Percentiles rank a stretch among this genome's conserved stretches.
Conservation (phyloP, 305 asterid genomes). For the Fraxinus paxiana region DNA sequence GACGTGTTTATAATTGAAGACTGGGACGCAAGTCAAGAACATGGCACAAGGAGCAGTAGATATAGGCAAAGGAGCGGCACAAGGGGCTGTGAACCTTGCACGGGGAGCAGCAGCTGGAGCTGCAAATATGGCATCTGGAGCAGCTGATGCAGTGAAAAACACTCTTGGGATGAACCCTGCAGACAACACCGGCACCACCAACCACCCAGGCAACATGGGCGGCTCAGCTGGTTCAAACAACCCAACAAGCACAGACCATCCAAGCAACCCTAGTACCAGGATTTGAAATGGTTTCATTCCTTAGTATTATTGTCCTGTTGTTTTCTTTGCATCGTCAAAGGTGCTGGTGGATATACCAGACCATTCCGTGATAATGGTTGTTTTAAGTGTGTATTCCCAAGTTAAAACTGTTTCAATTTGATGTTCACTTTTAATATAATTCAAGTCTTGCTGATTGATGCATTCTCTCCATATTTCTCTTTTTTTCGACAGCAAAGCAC, state of each 20-base stretch:
- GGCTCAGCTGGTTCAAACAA: neutral
- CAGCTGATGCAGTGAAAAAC: conserved; percentile 36
- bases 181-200: neutral
- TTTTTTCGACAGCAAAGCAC: neutral
- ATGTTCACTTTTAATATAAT: neutral
- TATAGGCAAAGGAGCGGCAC: conserved; percentile 36
- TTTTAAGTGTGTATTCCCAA: neutral
- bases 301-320: neutral
- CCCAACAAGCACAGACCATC: neutral
- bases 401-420: neutral
- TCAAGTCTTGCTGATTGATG: neutral
- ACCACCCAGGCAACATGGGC: neutral
- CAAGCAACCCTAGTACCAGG: conserved; percentile 7
- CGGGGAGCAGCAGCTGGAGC: conserved; percentile 37
- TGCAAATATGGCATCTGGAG: conserved; percentile 32
- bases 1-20: conserved; percentile 15
- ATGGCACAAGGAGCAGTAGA: conserved; percentile 37
- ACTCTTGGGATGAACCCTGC: conserved; percentile 26
- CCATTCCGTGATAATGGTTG: neutral
- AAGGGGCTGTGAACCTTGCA: conserved; percentile 29
- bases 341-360: neutral
- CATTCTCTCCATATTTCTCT: neutral
- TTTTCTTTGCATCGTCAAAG: neutral
- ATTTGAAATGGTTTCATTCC: neutral
- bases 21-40: conserved; percentile 38